Base-by-base conservation (phyloP, 2,329 filamentous ascomycete genomes). In the Colletotrichum musicola region DNA sequence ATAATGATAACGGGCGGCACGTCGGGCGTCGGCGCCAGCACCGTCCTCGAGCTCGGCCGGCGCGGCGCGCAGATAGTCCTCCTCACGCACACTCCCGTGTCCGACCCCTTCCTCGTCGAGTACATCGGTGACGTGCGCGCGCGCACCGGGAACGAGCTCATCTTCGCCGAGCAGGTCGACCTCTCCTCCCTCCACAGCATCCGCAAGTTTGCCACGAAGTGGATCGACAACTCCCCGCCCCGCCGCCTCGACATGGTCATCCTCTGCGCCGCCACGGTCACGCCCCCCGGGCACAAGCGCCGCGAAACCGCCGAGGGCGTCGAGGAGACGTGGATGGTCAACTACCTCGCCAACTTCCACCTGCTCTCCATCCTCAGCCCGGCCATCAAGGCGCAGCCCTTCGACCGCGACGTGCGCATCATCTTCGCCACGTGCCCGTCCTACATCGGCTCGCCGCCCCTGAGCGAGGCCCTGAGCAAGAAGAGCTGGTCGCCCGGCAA, bases 331-430 rank as follows among this genome's bases (percentile, higher is more conserved):
- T 98, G 95, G 95, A 94, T 94, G 82, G 85, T 98, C 74, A 99
- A 99, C 77, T 99, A 94, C 79, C 86, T 99, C 46, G 92, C 94
- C 71, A 98, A 98, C 79, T 98, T 98, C 81, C 97, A 99, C 76
- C 86, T 99, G 4, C 86, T 99, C 51, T 93, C 93, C 72, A 97
- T 99, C 35, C 85, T 99, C 42, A 96, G 92, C 73, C 96, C 96
- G 0, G 95, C 96, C 0, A 86, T 99, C 69, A 89, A 94, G 72
- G 94, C 93, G 1, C 96, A 99, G 80, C 96, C 96, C 2, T 90
- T 97, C 63, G 96, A 99, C 78, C 89, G 96, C 74, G 96, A 99
- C 78, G 94, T 99, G 16, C 88, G 96, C 70, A 87, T 99, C 70
- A 86, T 99, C 64, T 89, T 98, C 72, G 86, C 93, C 1, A 97